phyloP scores from a whole-genome alignment of 768 basidiomycete species.

The Mycena maculata region DNA sequence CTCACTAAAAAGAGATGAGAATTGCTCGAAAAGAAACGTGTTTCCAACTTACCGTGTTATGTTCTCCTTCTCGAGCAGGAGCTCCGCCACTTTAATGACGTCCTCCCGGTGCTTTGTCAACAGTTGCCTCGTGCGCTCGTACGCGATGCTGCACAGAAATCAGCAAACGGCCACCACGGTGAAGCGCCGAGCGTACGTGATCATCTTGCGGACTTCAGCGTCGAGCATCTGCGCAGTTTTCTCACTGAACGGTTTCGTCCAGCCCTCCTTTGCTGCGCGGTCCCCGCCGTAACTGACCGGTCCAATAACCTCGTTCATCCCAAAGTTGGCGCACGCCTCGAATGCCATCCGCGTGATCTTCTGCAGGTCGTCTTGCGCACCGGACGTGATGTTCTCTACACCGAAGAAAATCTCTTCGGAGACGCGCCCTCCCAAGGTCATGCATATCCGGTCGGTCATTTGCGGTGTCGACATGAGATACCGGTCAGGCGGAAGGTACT shows the following conservation, averaged over 20 bases:
- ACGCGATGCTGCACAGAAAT: conserved; percentile 65
- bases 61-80: conserved; percentile 94
- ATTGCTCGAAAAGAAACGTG: conserved; percentile 6
- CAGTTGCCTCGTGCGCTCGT: conserved; percentile 84
- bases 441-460: conserved; percentile 95
- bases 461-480: conserved; percentile 96
- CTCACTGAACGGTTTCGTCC: conserved; percentile 99
- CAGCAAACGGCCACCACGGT: conserved; percentile 8
- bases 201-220: conserved; percentile 94
- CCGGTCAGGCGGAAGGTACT: conserved; percentile 96
- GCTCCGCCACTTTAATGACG: conserved; percentile 93
- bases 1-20: conserved; percentile 61
- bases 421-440: conserved; percentile 98
- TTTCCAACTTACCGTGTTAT: conserved; percentile 78
- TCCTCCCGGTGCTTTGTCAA: conserved; percentile 84
- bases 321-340: conserved; percentile 94
- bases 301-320: conserved; percentile 95
- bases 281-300: conserved; percentile 97
- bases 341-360: conserved; percentile 99
- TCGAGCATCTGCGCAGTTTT: conserved; percentile 96
- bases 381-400: conserved; percentile 90
- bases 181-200: conserved; percentile 60
- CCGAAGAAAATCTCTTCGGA: conserved; percentile 99
- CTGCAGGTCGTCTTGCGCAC: conserved; percentile 97
- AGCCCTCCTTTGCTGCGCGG: conserved; percentile 83